phyloP scores from a whole-genome alignment of 1,284 basidiomycete species.

The Cryptococcus sp. region DNA sequence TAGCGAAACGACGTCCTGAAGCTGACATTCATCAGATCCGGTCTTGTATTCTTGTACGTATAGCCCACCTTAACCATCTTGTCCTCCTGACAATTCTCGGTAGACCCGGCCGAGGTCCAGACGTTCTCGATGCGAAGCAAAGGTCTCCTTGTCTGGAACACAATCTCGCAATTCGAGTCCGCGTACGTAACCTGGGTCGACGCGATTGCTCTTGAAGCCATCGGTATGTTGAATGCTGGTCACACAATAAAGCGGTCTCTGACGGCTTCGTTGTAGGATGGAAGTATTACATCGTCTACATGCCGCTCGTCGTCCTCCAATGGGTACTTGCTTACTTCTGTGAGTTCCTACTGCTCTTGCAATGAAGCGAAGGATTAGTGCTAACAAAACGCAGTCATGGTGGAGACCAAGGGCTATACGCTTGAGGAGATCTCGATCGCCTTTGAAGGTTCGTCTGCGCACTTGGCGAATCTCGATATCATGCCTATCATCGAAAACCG shows the following conservation, averaged over 20 bases:
- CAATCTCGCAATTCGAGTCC: slow-evolving; percentile 38
- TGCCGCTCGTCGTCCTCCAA: slow-evolving; percentile 47
- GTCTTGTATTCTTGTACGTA: slow-evolving; percentile 39
- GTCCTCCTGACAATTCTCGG: neutral
- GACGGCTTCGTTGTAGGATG: slow-evolving; percentile 24
- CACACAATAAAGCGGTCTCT: neutral
- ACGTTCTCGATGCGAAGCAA: slow-evolving; percentile 53
- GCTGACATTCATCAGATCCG: slow-evolving; percentile 24
- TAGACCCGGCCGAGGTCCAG: slow-evolving; percentile 51
- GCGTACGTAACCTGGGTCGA: slow-evolving; percentile 49
- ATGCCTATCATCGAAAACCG: slow-evolving; percentile 12
- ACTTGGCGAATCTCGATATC: slow-evolving; percentile 6
- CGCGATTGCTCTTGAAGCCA: slow-evolving; percentile 48
- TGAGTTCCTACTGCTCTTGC: slow-evolving; percentile 17
- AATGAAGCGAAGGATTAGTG: neutral
- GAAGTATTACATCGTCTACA: slow-evolving; percentile 52
- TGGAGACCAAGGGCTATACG: slow-evolving; percentile 49
- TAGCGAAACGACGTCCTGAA: neutral
- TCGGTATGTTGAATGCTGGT: slow-evolving; percentile 29
- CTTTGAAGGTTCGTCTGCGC: slow-evolving; percentile 35
- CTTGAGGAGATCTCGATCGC: slow-evolving; percentile 48
- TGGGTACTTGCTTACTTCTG: slow-evolving; percentile 38
- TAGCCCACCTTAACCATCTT: neutral
- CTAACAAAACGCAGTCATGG: slow-evolving; percentile 35
- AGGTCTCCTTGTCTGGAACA: slow-evolving; percentile 54